Percentiles rank a stretch among this genome's conserved stretches.
These are phyloP conservation scores for Colletotrichum caudatum DNA, from an alignment of 2,329 filamentous ascomycete genomes.

Conservation along the genomic window DNA sequence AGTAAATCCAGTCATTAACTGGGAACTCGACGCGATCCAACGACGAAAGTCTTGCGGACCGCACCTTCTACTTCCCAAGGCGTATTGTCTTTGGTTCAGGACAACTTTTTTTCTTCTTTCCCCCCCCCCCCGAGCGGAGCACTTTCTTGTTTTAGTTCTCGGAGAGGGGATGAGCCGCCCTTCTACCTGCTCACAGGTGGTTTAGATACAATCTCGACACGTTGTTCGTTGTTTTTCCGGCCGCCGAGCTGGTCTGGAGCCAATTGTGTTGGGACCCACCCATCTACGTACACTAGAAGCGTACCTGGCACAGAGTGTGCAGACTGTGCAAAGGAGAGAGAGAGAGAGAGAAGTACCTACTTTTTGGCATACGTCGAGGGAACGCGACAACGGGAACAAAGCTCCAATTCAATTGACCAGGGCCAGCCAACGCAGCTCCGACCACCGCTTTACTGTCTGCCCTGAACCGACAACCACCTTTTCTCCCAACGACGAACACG, in stretches of 20 bases:
- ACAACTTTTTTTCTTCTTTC: background rate
- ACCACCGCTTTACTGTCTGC: conserved; percentile 22
- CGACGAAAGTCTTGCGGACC: conserved; percentile 29
- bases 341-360: background rate
- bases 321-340: background rate
- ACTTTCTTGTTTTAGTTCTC: background rate
- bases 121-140: background rate
- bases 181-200: background rate
- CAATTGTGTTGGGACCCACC: conserved; percentile 9
- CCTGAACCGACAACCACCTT: conserved; percentile 21
- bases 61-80: conserved; percentile 8
- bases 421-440: conserved; percentile 24
- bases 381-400: conserved; percentile 19
- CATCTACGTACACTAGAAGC: background rate
- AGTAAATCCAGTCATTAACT: too few relatives aligned
- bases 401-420: conserved; percentile 28
- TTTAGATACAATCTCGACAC: conserved; percentile 3
- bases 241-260: background rate
- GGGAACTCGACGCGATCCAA: conserved; percentile 3
- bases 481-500: conserved; percentile 15
- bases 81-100: background rate
- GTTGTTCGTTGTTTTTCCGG: conserved; percentile 5
- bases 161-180: too few relatives aligned
- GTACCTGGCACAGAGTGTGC: background rate
- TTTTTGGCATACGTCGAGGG: conserved; percentile 7